phyloP scores from a whole-genome alignment of 805 yeast genomes.

The Barnettozyma wickerhamii region DNA sequence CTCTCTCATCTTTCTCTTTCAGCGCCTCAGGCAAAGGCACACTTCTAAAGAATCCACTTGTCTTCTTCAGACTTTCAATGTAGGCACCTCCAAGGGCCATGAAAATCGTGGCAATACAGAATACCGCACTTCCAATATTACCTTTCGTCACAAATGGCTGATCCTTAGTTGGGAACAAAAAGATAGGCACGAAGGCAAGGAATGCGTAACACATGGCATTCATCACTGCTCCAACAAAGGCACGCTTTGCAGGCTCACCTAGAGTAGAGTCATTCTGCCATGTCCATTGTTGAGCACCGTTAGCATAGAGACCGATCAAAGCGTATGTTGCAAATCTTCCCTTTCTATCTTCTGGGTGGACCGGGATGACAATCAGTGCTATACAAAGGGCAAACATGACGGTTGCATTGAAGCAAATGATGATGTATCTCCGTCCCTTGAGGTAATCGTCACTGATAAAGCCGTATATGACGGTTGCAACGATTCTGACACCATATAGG shows the following conservation, averaged over 20 bases:
- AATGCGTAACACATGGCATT: slow-evolving; percentile 10
- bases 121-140: slow-evolving; percentile 12
- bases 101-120: background rate
- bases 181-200: slow-evolving; percentile 7
- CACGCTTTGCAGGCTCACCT: slow-evolving; percentile 13
- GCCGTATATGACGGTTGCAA: slow-evolving; percentile 6
- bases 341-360: slow-evolving; percentile 10
- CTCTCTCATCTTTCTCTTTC: background rate
- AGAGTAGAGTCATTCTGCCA: slow-evolving; percentile 12
- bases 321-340: slow-evolving; percentile 10
- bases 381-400: slow-evolving; percentile 6
- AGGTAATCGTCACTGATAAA: slow-evolving; percentile 11
- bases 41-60: slow-evolving; percentile 1
- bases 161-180: slow-evolving; percentile 7
- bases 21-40: background rate
- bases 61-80: slow-evolving; percentile 1
- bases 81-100: slow-evolving; percentile 7
- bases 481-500: slow-evolving; percentile 6
- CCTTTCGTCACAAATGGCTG: slow-evolving; percentile 9
- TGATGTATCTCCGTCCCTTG: slow-evolving; percentile 12
- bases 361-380: slow-evolving; percentile 4
- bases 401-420: slow-evolving; percentile 1
- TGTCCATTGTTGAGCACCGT: slow-evolving; percentile 10
- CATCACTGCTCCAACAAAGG: slow-evolving; percentile 14
- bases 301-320: slow-evolving; percentile 9